phyloP scores from a whole-genome alignment of 148 eudicot species.

The Polygonum maritimum region DNA sequence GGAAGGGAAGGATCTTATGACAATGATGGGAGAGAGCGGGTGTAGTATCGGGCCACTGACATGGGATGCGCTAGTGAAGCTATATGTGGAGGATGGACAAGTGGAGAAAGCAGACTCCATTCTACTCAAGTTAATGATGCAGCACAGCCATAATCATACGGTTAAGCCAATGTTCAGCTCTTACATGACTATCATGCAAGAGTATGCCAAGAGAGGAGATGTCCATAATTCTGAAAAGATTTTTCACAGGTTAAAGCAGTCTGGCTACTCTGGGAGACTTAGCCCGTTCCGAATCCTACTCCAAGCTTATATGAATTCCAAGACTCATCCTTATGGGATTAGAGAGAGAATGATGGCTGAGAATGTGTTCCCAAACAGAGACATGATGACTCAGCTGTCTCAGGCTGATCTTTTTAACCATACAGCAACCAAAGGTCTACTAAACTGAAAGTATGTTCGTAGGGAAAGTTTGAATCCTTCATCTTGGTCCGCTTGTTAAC shows the following conservation, averaged over 20 bases:
- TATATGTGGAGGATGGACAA: slow-evolving; percentile 70
- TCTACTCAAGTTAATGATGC: slow-evolving; percentile 37
- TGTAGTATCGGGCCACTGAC: slow-evolving; percentile 47
- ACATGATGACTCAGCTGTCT: slow-evolving; percentile 34
- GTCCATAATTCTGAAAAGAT: slow-evolving; percentile 72
- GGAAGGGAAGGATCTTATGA: slow-evolving; percentile 70
- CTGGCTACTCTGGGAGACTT: slow-evolving; percentile 48
- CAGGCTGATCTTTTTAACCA: slow-evolving; percentile 51
- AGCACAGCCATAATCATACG: slow-evolving; percentile 12
- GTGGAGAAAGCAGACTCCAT: slow-evolving; percentile 76
- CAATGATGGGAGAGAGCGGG: slow-evolving; percentile 55
- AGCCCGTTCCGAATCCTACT: slow-evolving; percentile 27
- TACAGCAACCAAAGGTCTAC: slow-evolving; percentile 44
- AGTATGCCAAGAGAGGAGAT: slow-evolving; percentile 73
- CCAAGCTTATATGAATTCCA: slow-evolving; percentile 53
- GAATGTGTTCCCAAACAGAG: slow-evolving; percentile 50
- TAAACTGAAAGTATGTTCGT: slow-evolving; percentile 39
- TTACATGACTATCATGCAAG: slow-evolving; percentile 43
- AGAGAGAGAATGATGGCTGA: slow-evolving; percentile 87
- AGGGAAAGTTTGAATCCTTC: not conserved
- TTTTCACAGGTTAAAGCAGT: slow-evolving; percentile 54
- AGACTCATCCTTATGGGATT: slow-evolving; percentile 73
- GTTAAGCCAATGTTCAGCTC: slow-evolving; percentile 45
- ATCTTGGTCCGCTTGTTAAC: not conserved
- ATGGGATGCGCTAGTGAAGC: slow-evolving; percentile 76